These are phyloP conservation scores for Penicillium sp. DNA, from an alignment of 2,329 filamentous ascomycete genomes.

Conservation along the genomic window DNA sequence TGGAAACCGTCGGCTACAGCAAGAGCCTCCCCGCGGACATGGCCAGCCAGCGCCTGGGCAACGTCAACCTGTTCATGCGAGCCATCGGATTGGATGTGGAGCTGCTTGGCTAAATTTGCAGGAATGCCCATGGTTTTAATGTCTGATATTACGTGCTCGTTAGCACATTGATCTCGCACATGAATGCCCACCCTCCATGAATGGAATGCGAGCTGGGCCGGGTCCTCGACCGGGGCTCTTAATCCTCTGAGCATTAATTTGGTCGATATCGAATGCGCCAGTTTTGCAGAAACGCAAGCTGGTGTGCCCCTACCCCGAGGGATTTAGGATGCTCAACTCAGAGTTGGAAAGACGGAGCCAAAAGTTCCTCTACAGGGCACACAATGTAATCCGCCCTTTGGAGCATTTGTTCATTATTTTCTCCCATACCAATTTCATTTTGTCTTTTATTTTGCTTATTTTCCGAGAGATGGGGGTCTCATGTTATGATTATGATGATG, in stretches of 20 bases:
- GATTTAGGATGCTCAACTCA: background rate
- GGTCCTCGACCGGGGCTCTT: background rate
- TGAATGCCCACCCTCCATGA: background rate
- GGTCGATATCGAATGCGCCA: background rate
- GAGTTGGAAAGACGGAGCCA: background rate
- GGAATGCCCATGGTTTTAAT: background rate
- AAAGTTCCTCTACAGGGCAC: background rate
- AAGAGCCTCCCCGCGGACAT: slow-evolving; percentile 87
- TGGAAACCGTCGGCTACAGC: slow-evolving; percentile 84
- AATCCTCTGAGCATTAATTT: background rate
- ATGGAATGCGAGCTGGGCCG: background rate
- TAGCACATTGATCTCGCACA: background rate
- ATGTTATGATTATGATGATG: background rate
- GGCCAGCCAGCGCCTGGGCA: slow-evolving; percentile 74
- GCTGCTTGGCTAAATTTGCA: slow-evolving; percentile 50
- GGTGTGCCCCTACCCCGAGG: background rate
- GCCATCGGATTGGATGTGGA: slow-evolving; percentile 98
- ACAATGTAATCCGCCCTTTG: slow-evolving; percentile 3
- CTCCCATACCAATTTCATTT: slow-evolving; percentile 12
- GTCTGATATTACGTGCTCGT: background rate
- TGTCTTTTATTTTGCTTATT: background rate
- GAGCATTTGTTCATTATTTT: slow-evolving; percentile 5
- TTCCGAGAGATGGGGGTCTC: background rate
- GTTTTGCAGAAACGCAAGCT: background rate
- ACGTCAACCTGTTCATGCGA: slow-evolving; percentile 97